Conservation (phyloP, 1,139 yeast genomes). For the Pichia sp. region DNA sequence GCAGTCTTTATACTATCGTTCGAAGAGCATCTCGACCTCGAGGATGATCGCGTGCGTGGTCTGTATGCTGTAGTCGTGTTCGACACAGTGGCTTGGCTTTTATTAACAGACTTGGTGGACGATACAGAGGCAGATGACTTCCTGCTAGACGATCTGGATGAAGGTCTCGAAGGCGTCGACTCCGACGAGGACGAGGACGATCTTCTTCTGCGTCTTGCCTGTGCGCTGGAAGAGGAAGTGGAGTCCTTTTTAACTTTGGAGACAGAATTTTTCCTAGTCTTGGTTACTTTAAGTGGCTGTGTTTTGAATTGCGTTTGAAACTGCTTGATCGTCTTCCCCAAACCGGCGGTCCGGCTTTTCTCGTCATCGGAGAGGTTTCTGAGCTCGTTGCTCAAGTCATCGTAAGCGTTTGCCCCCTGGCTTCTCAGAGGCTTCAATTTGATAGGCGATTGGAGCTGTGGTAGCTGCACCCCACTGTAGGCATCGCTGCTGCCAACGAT, state of each 20-base stretch:
- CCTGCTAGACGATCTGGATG: constrained; percentile 6
- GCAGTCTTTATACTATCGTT: constrained; percentile 16
- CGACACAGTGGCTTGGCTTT: background rate
- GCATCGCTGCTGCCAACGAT: background rate
- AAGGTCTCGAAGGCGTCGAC: background rate
- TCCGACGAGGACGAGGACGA: background rate
- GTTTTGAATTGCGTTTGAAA: constrained; percentile 12
- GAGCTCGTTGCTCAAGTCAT: constrained; percentile 11
- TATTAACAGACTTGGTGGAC: background rate
- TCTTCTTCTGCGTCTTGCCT: background rate
- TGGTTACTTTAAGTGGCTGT: constrained; percentile 12
- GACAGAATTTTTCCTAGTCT: constrained; percentile 17
- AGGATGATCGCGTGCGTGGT: constrained; percentile 12
- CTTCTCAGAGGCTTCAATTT: background rate
- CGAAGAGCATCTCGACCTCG: constrained; percentile 10
- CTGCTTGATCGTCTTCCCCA: constrained; percentile 3
- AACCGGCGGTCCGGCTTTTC: background rate
- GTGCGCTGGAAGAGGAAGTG: background rate
- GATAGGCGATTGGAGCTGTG: constrained; percentile 4
- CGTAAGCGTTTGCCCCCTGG: constrained; percentile 8
- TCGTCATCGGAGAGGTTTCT: constrained; percentile 7
- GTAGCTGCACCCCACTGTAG: background rate
- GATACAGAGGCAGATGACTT: constrained; percentile 7
- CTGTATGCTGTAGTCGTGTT: constrained; percentile 5
- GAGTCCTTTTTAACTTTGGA: constrained; percentile 2